Evolutionary conservation across 169 alveolate genomes (phyloP).

Genomic region (Plasmodium gallinaceum): DNA sequence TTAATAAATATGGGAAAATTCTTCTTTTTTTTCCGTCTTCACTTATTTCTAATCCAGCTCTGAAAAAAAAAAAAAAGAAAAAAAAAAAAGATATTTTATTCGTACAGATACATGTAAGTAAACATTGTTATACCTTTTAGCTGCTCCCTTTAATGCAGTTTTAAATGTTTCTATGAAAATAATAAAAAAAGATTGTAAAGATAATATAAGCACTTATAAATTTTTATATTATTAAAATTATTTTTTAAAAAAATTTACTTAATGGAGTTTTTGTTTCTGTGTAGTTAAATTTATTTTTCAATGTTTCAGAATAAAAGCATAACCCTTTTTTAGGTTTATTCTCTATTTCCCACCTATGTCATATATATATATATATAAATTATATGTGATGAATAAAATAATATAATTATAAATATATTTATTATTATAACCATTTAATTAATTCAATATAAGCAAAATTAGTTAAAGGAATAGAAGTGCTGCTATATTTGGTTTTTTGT

Average conservation of each 20-base stretch:
- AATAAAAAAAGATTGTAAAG: neutral
- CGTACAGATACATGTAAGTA: no score
- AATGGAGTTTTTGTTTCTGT: slow-evolving; percentile 77
- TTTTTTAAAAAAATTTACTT: slow-evolving; percentile 46
- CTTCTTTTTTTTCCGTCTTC: slow-evolving; percentile 81
- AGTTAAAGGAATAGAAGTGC: slow-evolving; percentile 81
- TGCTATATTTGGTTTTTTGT: slow-evolving; percentile 80
- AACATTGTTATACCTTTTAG: slow-evolving; percentile 73
- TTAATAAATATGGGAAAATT: slow-evolving; percentile 81
- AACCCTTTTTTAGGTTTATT: slow-evolving; percentile 79
- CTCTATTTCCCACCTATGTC: slow-evolving; percentile 82
- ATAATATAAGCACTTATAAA: neutral
- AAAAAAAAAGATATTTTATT: neutral
- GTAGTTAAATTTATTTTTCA: slow-evolving; percentile 54
- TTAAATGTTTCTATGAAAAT: slow-evolving; percentile 78
- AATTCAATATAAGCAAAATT: slow-evolving; percentile 80
- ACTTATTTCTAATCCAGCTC: slow-evolving; percentile 75
- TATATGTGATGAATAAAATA: neutral
- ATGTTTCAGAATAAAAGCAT: slow-evolving; percentile 80
- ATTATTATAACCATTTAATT: slow-evolving; percentile 73
- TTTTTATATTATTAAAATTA: neutral
- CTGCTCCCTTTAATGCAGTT: slow-evolving; percentile 84
- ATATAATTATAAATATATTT: neutral
- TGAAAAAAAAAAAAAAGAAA: neutral
- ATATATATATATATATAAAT: neutral